Percentiles rank a stretch among this genome's conserved stretches.
Evolutionary conservation across 2,329 filamentous ascomycete species (phyloP).

Genomic region (Ambrosiella beaveri): DNA sequence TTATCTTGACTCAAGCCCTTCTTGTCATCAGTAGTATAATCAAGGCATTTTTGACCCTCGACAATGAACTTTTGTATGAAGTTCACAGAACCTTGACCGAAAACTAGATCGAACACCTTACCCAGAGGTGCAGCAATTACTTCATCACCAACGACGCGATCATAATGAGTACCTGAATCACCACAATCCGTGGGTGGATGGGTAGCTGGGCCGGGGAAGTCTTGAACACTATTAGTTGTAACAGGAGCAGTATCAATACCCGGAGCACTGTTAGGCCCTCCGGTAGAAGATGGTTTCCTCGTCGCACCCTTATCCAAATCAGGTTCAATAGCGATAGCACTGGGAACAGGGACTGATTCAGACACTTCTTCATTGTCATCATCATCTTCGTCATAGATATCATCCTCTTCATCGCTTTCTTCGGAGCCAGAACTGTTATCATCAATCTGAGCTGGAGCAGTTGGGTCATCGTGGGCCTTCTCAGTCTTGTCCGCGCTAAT

Average conservation of each 20-base stretch:
- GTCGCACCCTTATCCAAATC: constrained; percentile 44
- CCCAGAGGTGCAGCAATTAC: constrained; percentile 73
- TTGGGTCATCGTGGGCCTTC: constrained; percentile 43
- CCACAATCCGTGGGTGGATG: constrained; percentile 76
- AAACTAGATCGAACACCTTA: constrained; percentile 77
- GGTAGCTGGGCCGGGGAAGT: constrained; percentile 70
- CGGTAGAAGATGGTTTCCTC: constrained; percentile 51
- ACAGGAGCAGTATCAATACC: constrained; percentile 27
- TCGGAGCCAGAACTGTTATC: constrained; percentile 41
- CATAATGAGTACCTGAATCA: constrained; percentile 63
- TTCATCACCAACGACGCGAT: constrained; percentile 73
- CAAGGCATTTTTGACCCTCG: constrained; percentile 72
- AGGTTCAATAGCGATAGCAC: constrained; percentile 27
- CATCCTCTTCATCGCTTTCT: constrained; percentile 46
- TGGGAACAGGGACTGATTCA: constrained; percentile 13
- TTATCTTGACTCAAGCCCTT: constrained; percentile 60
- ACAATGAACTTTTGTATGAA: constrained; percentile 82
- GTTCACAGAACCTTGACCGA: constrained; percentile 58
- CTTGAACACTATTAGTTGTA: constrained; percentile 28
- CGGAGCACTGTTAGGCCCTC: constrained; percentile 13
- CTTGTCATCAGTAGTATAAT: constrained; percentile 76
- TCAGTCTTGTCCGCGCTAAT: constrained; percentile 90
- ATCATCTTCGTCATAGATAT: constrained; percentile 64
- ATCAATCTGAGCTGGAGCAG: constrained; percentile 14
- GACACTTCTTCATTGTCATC: constrained; percentile 45